Conservation (phyloP, 2,329 filamentous ascomycete genomes). For the Phyllosticta ampelicida region DNA sequence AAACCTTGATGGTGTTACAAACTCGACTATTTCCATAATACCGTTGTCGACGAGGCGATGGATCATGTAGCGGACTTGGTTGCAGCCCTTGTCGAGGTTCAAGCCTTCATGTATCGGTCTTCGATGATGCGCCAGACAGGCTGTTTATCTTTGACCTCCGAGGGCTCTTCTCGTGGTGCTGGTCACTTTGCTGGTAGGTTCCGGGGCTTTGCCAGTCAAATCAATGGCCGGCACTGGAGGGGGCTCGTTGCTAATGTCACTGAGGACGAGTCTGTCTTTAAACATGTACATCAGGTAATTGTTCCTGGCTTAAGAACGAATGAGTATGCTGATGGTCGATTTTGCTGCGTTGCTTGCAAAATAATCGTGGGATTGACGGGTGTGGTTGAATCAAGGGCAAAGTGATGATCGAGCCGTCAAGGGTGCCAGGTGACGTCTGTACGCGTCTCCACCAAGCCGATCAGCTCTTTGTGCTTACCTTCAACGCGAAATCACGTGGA, state of each 20-base stretch:
- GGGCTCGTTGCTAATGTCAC: not conserved
- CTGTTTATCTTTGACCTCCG: not conserved
- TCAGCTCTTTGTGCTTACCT: not conserved
- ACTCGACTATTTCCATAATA: constrained; percentile 36
- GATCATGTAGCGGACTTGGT: constrained; percentile 33
- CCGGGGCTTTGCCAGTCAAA: not conserved
- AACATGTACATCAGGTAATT: not conserved
- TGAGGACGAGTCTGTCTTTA: not conserved
- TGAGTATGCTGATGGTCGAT: not conserved
- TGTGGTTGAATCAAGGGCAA: not conserved
- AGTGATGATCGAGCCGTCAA: not conserved
- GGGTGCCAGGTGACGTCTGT: not conserved
- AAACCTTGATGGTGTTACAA: constrained; percentile 31
- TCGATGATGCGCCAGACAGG: too few species aligned
- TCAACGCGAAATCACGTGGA: not conserved
- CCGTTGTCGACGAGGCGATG: constrained; percentile 31
- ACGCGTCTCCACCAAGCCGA: not conserved
- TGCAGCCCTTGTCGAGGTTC: constrained; percentile 9
- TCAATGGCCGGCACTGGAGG: not conserved
- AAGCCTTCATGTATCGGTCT: not conserved
- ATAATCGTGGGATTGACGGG: not conserved
- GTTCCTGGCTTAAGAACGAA: not conserved
- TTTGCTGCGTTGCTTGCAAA: not conserved
- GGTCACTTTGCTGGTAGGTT: not conserved
- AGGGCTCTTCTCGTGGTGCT: not conserved